Conservation (phyloP, 495 filamentous ascomycete genomes). For the Rhypophila decipiens region DNA sequence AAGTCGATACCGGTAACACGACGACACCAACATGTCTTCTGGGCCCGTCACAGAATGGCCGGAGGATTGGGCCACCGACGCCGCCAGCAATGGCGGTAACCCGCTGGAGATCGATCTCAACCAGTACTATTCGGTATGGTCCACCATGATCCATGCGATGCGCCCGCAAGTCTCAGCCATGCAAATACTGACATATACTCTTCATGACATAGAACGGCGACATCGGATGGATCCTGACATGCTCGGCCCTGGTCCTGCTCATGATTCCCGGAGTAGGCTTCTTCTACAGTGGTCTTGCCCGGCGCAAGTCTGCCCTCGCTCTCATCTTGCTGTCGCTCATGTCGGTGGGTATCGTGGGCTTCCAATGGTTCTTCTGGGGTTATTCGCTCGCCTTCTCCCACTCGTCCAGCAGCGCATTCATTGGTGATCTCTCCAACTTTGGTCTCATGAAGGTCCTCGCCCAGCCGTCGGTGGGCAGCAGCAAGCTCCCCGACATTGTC, state of each 20-base stretch:
- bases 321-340: constrained; percentile 97
- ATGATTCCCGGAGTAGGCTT: constrained; percentile 99
- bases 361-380: constrained; percentile 99
- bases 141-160: neutral
- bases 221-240: constrained; percentile 85
- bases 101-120: constrained; percentile 71
- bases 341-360: constrained; percentile 81
- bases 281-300: constrained; percentile 98
- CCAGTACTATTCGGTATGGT: constrained; percentile 70
- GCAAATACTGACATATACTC: neutral
- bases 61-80: constrained; percentile 43
- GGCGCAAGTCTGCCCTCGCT: constrained; percentile 89
- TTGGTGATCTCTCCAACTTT: constrained; percentile 82
- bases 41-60: constrained; percentile 55
- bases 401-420: constrained; percentile 69
- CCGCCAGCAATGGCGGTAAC: constrained; percentile 60
- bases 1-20: neutral
- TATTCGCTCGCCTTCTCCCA: constrained; percentile 93
- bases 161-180: neutral
- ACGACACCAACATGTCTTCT: constrained; percentile 22
- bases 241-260: constrained; percentile 84
- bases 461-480: constrained; percentile 74
- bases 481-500: constrained; percentile 76
- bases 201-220: constrained; percentile 61
- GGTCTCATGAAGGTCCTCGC: constrained; percentile 77